Base-by-base conservation (phyloP, 2,329 filamentous ascomycete species). In the Penicillium psychrosexuale region DNA sequence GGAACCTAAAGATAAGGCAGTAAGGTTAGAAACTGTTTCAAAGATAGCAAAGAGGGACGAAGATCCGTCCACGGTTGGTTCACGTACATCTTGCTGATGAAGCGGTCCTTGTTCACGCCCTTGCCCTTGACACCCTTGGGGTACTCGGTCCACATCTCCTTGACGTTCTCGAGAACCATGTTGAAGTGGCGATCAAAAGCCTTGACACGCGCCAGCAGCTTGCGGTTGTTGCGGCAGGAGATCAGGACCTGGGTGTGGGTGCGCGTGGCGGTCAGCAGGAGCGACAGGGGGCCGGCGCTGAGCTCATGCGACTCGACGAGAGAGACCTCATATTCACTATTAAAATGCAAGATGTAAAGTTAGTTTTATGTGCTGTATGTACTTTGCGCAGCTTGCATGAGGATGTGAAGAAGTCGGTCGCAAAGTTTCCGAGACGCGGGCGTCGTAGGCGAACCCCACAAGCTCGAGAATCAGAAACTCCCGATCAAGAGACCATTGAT, bases 71-170 rank as follows among this genome's bases (percentile, higher is more conserved):
- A 22, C 42, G 19, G n/a, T 83, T 64, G 37, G n/a, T 8, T 17
- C 19, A 54, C 52, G 15, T 73, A 92, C 92, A 97, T 93, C 80
- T 97, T 97, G 82, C 90, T 96, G 69, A 97, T 94, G 76, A 97
- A 97, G 39, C 94, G 83, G 76, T 99, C 94, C 84, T 97, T 97
- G 80, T 99, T 99, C 60, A 97, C 90, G 53, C 92, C 92, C 78
- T 91, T 92, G 80, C 93, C 94, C 63, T 93, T 93, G 62, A 87
- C 88, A 22, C 89, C 86, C 69, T 90, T 82, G 46, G 93, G 91
- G 53, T 89, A 94, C 79, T 99, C 94, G 9, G 92, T 97, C 94
- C 94, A 99, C 93, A 99, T 97, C 79, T 99, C 94, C 82, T 95
- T 95, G 40, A 95, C 91, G 66, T 96, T 96, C 80, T 96, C 91